phyloP scores from a whole-genome alignment of 257 asterid species.

The Hygrophila difformis region DNA sequence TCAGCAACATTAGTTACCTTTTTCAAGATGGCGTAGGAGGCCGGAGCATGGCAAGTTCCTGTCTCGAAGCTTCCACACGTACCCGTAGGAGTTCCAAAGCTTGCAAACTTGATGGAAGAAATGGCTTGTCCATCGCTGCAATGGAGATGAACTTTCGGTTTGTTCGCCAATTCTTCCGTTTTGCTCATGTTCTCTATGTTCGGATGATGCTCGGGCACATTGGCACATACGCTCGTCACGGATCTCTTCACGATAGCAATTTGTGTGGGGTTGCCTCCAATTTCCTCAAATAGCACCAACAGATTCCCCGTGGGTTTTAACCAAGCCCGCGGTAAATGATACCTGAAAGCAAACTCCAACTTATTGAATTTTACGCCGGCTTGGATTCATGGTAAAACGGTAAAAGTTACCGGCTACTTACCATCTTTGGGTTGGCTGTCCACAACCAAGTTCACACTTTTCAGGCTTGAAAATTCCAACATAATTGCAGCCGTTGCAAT shows the following conservation, averaged over 20 bases:
- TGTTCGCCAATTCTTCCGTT: slow-evolving; percentile 36
- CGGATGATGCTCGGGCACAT: slow-evolving; percentile 75
- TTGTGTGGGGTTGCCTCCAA: slow-evolving; percentile 82
- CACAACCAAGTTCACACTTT: slow-evolving; percentile 81
- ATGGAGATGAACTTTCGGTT: slow-evolving; percentile 64
- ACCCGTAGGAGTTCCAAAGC: slow-evolving; percentile 78
- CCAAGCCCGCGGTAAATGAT: slow-evolving; percentile 93
- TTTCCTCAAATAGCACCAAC: slow-evolving; percentile 82
- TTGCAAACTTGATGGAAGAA: slow-evolving; percentile 78
- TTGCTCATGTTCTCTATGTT: slow-evolving; percentile 60
- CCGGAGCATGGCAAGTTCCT: slow-evolving; percentile 89
- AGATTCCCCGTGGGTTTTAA: slow-evolving; percentile 65
- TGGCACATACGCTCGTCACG: slow-evolving; percentile 61
- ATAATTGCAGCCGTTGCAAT: slow-evolving; percentile 62
- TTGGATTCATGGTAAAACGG: slow-evolving; percentile 43
- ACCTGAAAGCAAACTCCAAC: slow-evolving; percentile 33
- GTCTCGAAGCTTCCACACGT: slow-evolving; percentile 83
- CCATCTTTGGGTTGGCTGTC: slow-evolving; percentile 93
- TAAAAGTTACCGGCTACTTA: slow-evolving; percentile 8
- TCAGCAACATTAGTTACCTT: slow-evolving; percentile 37
- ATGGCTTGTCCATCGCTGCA: slow-evolving; percentile 62
- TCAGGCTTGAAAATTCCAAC: slow-evolving; percentile 56
- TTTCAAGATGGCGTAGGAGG: slow-evolving; percentile 47
- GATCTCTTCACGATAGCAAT: slow-evolving; percentile 73
- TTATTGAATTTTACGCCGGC: background rate